A percentile compares a stretch with the other conserved stretches of the same genome.
These are phyloP conservation scores for Volvariella surrecta DNA, from an alignment of 1,284 basidiomycete species.

Conservation along the genomic window DNA sequence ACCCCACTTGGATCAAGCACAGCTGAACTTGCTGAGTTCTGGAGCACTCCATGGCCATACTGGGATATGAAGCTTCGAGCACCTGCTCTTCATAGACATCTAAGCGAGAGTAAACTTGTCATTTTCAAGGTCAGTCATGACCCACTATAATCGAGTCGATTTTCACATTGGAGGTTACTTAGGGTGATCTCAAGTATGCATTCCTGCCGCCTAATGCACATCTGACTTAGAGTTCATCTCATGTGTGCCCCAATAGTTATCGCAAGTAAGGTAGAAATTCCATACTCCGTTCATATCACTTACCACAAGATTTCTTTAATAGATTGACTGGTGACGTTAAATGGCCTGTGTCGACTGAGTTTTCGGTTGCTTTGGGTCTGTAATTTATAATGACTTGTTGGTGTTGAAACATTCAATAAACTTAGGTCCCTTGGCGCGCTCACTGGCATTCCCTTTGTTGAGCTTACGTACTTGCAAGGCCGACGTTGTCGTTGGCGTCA, in stretches of 20 bases:
- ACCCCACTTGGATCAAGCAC: slow-evolving; percentile 46
- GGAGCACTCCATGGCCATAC: slow-evolving; percentile 81
- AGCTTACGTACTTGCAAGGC: slow-evolving; percentile 94
- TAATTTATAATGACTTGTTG: slow-evolving; percentile 1
- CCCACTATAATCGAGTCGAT: not conserved
- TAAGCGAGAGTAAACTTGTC: slow-evolving; percentile 70
- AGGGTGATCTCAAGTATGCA: slow-evolving; percentile 85
- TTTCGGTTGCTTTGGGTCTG: slow-evolving; percentile 72
- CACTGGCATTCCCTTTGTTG: slow-evolving; percentile 72
- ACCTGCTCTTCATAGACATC: slow-evolving; percentile 45
- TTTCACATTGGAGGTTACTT: not conserved
- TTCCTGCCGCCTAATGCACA: not conserved
- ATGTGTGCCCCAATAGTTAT: slow-evolving; percentile 3
- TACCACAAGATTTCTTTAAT: not conserved
- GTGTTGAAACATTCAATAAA: not conserved
- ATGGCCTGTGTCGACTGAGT: slow-evolving; percentile 83
- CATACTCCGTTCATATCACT: not conserved
- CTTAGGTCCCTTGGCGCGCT: slow-evolving; percentile 69
- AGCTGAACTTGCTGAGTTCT: slow-evolving; percentile 51
- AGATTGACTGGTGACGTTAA: slow-evolving; percentile 85
- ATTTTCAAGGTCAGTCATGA: slow-evolving; percentile 72
- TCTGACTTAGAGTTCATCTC: not conserved
- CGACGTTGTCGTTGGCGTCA: slow-evolving; percentile 83
- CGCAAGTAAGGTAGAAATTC: slow-evolving; percentile 4
- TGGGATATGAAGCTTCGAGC: slow-evolving; percentile 68